Base-by-base conservation (phyloP, 441 rosid species). In the Erodium chrysanthum region DNA sequence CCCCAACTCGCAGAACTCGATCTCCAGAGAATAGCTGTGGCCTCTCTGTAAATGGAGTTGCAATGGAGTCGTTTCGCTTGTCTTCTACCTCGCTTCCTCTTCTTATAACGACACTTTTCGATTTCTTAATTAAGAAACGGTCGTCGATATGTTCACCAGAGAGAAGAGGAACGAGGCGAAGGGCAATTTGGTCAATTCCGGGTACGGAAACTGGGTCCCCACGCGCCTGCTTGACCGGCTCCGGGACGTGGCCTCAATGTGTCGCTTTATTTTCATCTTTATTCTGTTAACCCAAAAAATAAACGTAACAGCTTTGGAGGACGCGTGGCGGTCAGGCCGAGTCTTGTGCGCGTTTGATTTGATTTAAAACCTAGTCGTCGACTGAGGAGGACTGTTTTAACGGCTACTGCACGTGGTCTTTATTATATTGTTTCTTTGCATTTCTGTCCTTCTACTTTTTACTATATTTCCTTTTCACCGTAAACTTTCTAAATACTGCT, bases 41-140 rank as follows among this genome's bases (percentile, higher is more conserved):
- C 60, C 60, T 52, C 60, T 52, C 60, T 52, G 60, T 52, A 15
- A 52, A 52, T 52, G 60, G 60, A 20, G 50, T 18, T 15, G 40
- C 40, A 44, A 44, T 44, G 50, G 50, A 18, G 22, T 52, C 22
- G 60, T 52, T 52, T 52, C 22, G 60, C 60, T 52, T 18, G 60
- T 52, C 60, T 52, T 17, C 23, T 52, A 52, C 21, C 60, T 52
- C 22, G 40, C 40, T 35, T 35, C 40, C 40, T 35, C 40, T 35
- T 7, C 40, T 35, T 35, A 35, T 35, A 35, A 35, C 40, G 40
- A 35, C 40, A 35, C 40, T 9, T 35, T 0, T 35, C 40, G 40
- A 35, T 35, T 35, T 35, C 40, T 35, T 35, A 35, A 35, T 35
- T 35, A 8, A 8, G 40, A 35, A 44, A 44, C n/a, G 48, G n/a